Conservation (phyloP, 345 rosid species). For the Rhodomyrtus tomentosa region DNA sequence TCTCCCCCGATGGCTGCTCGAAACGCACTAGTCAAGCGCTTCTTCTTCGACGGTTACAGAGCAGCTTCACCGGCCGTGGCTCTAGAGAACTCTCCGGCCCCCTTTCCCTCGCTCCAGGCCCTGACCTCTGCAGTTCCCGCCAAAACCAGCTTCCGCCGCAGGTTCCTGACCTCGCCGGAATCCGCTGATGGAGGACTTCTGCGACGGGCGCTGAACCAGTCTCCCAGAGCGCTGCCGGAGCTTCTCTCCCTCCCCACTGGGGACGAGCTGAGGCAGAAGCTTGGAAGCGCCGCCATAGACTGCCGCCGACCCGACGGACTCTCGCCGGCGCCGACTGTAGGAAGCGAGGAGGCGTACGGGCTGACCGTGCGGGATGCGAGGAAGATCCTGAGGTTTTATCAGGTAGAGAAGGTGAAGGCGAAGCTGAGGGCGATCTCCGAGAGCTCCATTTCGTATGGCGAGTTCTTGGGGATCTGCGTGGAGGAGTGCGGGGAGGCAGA, state of each 20-base stretch:
- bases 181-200: not conserved
- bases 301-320: conserved; percentile 11
- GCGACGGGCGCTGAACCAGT: not conserved
- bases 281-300: conserved; percentile 3
- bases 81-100: not conserved
- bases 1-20: not conserved
- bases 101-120: not conserved
- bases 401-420: conserved; percentile 46
- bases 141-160: not conserved
- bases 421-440: conserved; percentile 37
- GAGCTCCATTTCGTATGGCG: conserved; percentile 35
- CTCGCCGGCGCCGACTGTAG: not conserved
- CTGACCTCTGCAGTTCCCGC: not conserved
- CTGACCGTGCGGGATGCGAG: conserved; percentile 41
- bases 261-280: conserved; percentile 2
- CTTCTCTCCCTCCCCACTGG: not conserved
- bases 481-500: conserved; percentile 37
- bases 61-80: not conserved
- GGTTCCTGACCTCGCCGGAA: not conserved
- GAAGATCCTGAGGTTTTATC: conserved; percentile 52
- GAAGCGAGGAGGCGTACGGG: not conserved
- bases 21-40: not conserved
- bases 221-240: not conserved
- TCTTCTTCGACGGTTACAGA: not conserved
- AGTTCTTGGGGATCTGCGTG: conserved; percentile 41